A percentile compares a stretch with the other conserved stretches of the same genome.
Conservation (phyloP, 1,139 yeast species). For the Sugiyamaella pinicola region DNA sequence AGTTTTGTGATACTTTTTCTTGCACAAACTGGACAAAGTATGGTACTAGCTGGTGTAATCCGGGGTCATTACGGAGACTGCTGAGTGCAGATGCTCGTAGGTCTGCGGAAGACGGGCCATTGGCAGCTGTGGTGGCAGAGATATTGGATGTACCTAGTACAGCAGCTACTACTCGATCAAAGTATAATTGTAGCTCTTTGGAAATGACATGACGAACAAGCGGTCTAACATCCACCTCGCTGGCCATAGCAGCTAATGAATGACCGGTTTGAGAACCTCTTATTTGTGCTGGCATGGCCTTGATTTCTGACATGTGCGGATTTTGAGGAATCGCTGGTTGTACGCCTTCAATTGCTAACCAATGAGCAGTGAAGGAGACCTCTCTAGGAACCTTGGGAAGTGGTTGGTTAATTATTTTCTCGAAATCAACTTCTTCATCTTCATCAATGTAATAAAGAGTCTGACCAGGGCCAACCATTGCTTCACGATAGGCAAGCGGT, state of each 20-base stretch:
- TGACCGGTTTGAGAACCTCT: constrained; percentile 46
- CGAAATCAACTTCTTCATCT: constrained; percentile 90
- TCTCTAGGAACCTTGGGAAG: constrained; percentile 93
- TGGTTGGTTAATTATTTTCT: constrained; percentile 89
- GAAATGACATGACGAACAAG: constrained; percentile 95
- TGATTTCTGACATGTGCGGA: constrained; percentile 66
- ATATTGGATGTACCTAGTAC: constrained; percentile 46
- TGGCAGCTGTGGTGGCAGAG: neutral
- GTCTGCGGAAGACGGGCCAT: constrained; percentile 43
- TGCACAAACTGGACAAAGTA: constrained; percentile 95
- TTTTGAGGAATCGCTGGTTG: constrained; percentile 98
- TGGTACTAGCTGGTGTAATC: constrained; percentile 94
- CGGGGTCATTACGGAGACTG: constrained; percentile 88
- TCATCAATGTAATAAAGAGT: constrained; percentile 89
- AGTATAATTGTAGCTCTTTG: constrained; percentile 88
- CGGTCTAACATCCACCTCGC: constrained; percentile 81
- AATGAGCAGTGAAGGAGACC: constrained; percentile 92
- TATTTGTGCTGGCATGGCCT: constrained; percentile 46
- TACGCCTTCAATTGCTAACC: constrained; percentile 98
- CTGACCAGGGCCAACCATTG: constrained; percentile 90
- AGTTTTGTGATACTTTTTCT: constrained; percentile 88
- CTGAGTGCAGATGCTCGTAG: constrained; percentile 78
- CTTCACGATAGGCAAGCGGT: constrained; percentile 74
- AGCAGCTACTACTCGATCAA: constrained; percentile 86
- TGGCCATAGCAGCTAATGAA: constrained; percentile 42